phyloP scores from a whole-genome alignment of 139 green algal species.

The Chlorella sp. region DNA sequence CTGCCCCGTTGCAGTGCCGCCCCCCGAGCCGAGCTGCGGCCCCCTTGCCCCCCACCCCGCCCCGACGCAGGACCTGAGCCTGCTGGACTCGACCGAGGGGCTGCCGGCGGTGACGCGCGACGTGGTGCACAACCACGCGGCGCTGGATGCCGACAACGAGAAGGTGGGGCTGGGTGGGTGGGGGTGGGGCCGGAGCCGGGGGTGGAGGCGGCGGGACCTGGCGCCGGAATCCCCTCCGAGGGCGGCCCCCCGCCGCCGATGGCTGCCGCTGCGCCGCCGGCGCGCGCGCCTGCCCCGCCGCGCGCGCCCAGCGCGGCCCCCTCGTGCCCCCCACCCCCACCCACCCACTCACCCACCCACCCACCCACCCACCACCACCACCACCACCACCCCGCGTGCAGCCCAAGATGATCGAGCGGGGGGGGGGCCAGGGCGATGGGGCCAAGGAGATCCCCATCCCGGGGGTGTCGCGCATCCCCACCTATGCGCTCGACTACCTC shows the following conservation, averaged over 20 bases:
- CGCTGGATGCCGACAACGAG: constrained; percentile 63
- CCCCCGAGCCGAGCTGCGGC: no score
- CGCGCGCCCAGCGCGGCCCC: neutral
- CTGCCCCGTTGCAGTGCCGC: no score
- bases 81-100: constrained; percentile 69
- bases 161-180: constrained; percentile 36
- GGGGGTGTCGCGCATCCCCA: constrained; percentile 56
- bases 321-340: neutral
- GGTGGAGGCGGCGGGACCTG: neutral
- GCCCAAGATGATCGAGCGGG: constrained; percentile 46
- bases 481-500: constrained; percentile 81
- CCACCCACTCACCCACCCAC: neutral
- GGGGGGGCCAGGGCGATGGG: constrained; percentile 32
- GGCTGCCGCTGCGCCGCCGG: neutral
- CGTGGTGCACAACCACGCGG: constrained; percentile 58
- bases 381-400: constrained; percentile 1
- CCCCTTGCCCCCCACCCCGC: no score
- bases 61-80: constrained; percentile 67
- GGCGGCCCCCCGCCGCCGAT: no score
- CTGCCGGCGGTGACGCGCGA: constrained; percentile 37
- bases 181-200: neutral
- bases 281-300: neutral
- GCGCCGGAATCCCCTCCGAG: no score
- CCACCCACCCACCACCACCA: neutral
- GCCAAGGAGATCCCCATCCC: constrained; percentile 78